Evolutionary conservation across 1,139 yeast species (phyloP).

Genomic region (Yamadazyma pseudoaaseri): DNA sequence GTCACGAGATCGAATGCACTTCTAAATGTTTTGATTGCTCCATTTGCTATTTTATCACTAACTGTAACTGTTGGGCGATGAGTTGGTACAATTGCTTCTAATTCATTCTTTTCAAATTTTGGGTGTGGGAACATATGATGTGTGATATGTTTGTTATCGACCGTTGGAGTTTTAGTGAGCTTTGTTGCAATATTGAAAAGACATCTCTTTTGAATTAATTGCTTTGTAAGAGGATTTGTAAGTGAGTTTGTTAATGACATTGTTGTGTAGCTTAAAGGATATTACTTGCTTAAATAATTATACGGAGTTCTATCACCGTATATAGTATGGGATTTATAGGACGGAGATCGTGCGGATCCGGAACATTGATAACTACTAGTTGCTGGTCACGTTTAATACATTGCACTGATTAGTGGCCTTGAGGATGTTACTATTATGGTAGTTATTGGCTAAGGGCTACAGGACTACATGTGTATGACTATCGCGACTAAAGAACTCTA

Average conservation of each 20-base stretch:
- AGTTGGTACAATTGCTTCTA: slow-evolving; percentile 46
- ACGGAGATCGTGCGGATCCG: no score
- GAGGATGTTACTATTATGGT: no score
- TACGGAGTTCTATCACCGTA: no score
- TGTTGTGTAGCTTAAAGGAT: no score
- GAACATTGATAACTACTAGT: no score
- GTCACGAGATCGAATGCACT: slow-evolving; percentile 58
- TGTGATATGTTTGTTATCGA: slow-evolving; percentile 32
- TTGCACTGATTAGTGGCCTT: no score
- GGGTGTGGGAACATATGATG: slow-evolving; percentile 62
- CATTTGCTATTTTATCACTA: slow-evolving; percentile 54
- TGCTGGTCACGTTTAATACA: no score
- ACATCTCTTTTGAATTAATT: slow-evolving; percentile 1
- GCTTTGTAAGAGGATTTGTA: background rate
- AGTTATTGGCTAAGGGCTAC: no score
- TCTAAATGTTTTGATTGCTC: slow-evolving; percentile 46
- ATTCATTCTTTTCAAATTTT: slow-evolving; percentile 41
- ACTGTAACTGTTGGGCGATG: slow-evolving; percentile 52
- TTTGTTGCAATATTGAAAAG: slow-evolving; percentile 29
- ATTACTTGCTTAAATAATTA: no score
- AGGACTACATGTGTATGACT: no score
- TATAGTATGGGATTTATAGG: no score
- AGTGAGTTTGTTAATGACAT: background rate
- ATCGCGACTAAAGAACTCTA: no score
- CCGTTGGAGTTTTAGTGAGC: slow-evolving; percentile 23